A percentile compares a stretch with the other conserved stretches of the same genome.
phyloP scores from a whole-genome alignment of 2,329 filamentous ascomycete genomes.

The Diaporthe longicolla region DNA sequence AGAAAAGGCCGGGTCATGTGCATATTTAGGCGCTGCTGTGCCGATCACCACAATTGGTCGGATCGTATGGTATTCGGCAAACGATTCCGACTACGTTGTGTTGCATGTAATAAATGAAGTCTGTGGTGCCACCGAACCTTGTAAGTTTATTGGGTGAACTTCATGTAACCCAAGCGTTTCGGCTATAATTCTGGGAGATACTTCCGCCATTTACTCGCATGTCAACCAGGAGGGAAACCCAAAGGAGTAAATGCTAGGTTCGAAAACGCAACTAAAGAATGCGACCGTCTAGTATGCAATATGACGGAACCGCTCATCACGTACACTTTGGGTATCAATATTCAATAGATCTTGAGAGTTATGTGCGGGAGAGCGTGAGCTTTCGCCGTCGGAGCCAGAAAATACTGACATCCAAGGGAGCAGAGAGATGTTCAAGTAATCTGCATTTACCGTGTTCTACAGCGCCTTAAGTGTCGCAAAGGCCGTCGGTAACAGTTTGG shows the following conservation, averaged over 20 bases:
- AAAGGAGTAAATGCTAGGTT: background rate
- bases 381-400: background rate
- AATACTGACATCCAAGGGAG: background rate
- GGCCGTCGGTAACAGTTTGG: background rate
- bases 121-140: background rate
- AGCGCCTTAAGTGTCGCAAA: background rate
- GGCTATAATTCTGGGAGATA: background rate
- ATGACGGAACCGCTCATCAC: background rate
- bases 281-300: background rate
- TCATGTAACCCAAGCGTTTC: background rate
- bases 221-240: background rate
- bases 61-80: background rate
- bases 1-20: constrained; percentile 9
- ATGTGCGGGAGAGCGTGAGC: background rate
- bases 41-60: background rate
- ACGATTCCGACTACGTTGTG: background rate
- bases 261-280: background rate
- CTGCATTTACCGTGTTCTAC: background rate
- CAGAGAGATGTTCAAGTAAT: background rate
- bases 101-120: background rate
- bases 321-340: background rate
- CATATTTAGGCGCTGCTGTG: background rate
- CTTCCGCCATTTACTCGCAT: background rate
- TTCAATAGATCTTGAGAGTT: background rate
- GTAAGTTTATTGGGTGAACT: background rate